Base-by-base conservation (phyloP, 2,329 filamentous ascomycete species). In the Mollisia scopiformis region DNA sequence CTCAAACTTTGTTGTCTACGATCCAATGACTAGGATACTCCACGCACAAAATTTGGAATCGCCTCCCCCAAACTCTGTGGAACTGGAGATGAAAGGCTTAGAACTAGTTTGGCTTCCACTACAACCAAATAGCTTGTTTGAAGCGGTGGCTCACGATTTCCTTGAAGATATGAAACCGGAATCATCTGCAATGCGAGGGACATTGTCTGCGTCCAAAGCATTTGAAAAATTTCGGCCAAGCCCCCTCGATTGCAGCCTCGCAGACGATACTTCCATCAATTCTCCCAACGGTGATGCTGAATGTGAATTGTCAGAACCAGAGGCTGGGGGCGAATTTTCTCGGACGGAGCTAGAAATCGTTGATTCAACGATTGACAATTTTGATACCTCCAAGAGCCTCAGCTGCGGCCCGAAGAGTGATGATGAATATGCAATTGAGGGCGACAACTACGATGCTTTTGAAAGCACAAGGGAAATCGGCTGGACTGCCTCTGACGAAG, bases 1-100 rank as follows among this genome's bases (percentile, higher is more conserved):
- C 53, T 62, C 68, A 16, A 62, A 66, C 41, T 66, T 59, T 39
- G 66, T 53, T 33, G 62, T 62, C 14, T 66, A 62, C 31, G 58
- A 68, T 59, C 56, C 54, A 2, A 23, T 41, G 21, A 55, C 25
- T 16, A 47, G 43, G 19, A 56, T 37, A 6, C 55, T 62, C 23
- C 54, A 56, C 43, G 62, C 61, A 28, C 59, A 59, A n/a, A 31
- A 58, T 27, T 50, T 52, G 7, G 62, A 59, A 23, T 51, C 52
- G 28, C 23, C 39, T 2, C 56, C 62, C 39, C 66, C 66, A 39
- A 55, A 41, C 28, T 39, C 47, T 27, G 50, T 47, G 23, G 64
- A 61, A 37, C 52, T 63, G 47, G 63, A 50, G 28, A 19, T 35
- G 28, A 58, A 53, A 52, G 51, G 58, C 47, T 52, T 57, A 4